phyloP scores from a whole-genome alignment of 805 yeast species.

The Candida stauntonica region DNA sequence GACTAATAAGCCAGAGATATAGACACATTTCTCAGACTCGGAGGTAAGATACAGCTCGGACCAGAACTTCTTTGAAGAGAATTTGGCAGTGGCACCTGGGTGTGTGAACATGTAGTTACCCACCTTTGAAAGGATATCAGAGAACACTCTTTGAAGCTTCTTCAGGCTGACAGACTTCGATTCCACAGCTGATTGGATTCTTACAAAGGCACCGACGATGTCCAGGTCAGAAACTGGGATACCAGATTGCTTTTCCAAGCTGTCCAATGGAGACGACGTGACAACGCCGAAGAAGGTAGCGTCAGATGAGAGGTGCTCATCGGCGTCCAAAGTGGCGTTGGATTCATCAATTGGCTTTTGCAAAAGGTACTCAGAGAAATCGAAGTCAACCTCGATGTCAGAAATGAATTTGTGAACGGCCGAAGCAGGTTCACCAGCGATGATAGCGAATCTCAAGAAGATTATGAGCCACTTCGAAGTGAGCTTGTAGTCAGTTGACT shows the following conservation, averaged over 20 bases:
- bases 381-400: slow-evolving; percentile 18
- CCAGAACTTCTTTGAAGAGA: slow-evolving; percentile 30
- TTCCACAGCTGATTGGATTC: slow-evolving; percentile 32
- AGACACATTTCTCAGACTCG: slow-evolving; percentile 24
- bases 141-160: slow-evolving; percentile 26
- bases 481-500: slow-evolving; percentile 22
- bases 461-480: slow-evolving; percentile 46
- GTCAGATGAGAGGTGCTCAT: slow-evolving; percentile 14
- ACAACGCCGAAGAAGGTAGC: slow-evolving; percentile 34
- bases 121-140: slow-evolving; percentile 39
- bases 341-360: slow-evolving; percentile 15
- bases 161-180: slow-evolving; percentile 24
- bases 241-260: slow-evolving; percentile 28
- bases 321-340: slow-evolving; percentile 11
- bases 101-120: slow-evolving; percentile 36
- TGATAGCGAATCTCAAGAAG: slow-evolving; percentile 41
- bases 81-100: slow-evolving; percentile 12
- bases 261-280: slow-evolving; percentile 28
- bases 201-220: slow-evolving; percentile 39
- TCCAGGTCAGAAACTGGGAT: slow-evolving; percentile 46
- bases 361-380: slow-evolving; percentile 20
- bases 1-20: slow-evolving; percentile 31
- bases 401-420: slow-evolving; percentile 11
- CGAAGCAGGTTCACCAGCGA: slow-evolving; percentile 54
- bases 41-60: slow-evolving; percentile 16